A percentile compares a stretch with the other conserved stretches of the same genome.
phyloP scores from a whole-genome alignment of 2,329 filamentous ascomycete genomes.

The Pseudogymnoascus destructans region DNA sequence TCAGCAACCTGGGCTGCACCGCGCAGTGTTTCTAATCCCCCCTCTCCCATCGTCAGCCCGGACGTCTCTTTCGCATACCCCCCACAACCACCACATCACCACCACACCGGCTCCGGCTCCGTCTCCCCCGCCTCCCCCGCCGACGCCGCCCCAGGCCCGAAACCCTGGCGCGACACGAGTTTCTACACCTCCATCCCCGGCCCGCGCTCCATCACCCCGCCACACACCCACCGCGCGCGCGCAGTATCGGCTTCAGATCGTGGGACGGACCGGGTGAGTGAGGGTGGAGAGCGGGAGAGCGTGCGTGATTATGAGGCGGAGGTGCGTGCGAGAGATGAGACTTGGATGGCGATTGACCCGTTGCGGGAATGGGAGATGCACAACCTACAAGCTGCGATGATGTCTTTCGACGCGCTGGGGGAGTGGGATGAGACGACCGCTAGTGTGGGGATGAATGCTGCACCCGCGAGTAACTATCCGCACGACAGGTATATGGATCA shows the following conservation, averaged over 20 bases:
- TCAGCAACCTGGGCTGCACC: not conserved
- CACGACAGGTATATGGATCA: not conserved
- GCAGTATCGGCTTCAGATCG: not conserved
- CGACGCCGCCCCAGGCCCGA: not conserved
- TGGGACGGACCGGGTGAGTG: not conserved
- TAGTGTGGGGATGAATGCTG: not conserved
- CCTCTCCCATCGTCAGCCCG: not conserved
- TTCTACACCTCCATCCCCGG: not conserved
- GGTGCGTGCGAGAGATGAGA: not conserved
- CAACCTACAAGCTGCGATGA: not conserved
- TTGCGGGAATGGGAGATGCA: not conserved
- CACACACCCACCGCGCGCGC: not conserved
- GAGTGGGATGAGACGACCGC: not conserved
- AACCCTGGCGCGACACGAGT: not conserved
- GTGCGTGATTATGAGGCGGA: not conserved
- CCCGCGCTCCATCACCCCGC: not conserved
- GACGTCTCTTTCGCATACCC: not conserved
- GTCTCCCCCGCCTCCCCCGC: not conserved
- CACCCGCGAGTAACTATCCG: not conserved
- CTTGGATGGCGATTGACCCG: not conserved
- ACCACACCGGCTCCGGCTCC: not conserved
- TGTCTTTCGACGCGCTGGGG: not conserved
- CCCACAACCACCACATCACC: not conserved
- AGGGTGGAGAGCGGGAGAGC: not conserved
- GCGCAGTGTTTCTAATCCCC: not conserved